Evolutionary conservation across 73 alveolate species (phyloP), one percentile per base, ranked within the genome.

Genomic region (Tetrahymena elliotti): DNA sequence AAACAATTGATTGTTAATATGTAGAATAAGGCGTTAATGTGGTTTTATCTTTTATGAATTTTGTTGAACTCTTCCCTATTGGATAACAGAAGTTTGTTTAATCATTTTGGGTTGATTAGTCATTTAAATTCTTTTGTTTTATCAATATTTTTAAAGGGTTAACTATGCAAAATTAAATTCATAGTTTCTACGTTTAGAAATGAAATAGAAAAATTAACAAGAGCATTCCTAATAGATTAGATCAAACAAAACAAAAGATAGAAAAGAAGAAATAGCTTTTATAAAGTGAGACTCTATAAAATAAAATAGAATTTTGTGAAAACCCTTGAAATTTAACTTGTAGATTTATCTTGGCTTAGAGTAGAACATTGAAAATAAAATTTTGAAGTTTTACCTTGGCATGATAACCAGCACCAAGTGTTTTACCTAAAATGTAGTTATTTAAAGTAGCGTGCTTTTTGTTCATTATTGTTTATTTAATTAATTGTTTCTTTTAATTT

Each of bases 361-460:
- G 82, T 47, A 18, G 4, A 47, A 47, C 20, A 12, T 47, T 47
- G 13, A 8, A 47, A 47, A 13, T 4, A 0, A 31, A 68, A 22
- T 16, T 68, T 68, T 68, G 88, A 27, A 47, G 27, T 68, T 10
- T 27, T 68, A 68, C 88, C 96, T 94, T 94, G 18, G 95, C 96
- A 84, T 88, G 95, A 27, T 24, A 52, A 47, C 96, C 96, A 88
- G 83, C 38, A 33, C 96, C 96, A 24, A 94, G 88, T 16, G 96
- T 94, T 33, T 68, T 68, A 31, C 88, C 88, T 68, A 68, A 68
- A 68, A 68, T 68, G 38, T 68, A 68, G 88, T 68, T 68, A 31
- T 68, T 68, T 31, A 68, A 68, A 68, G 88, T 68, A 16, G 88
- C 34, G 88, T 68, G 88, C 88, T 68, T 68, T 68, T 68, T 68